Base-by-base conservation (phyloP, 495 filamentous ascomycete genomes). In the Friedmanniomyces simplex region DNA sequence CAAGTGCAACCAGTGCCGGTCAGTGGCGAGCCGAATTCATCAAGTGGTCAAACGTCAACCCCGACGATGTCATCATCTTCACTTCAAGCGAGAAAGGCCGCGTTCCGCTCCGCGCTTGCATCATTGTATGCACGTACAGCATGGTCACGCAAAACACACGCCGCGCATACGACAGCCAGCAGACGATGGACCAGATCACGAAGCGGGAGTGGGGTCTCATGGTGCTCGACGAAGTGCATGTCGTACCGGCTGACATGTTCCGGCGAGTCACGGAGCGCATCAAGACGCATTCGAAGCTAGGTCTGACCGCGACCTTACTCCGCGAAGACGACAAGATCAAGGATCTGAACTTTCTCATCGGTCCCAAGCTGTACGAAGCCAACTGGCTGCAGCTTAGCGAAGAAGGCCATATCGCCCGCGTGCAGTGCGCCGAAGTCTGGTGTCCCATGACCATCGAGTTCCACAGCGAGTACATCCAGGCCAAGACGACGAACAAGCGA, bases 361-460 rank as follows among this genome's bases (percentile, higher is more conserved):
- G 93, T 0, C 93, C 93, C 4, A 98, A 98, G 66, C 78, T 98
- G 0, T 98, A 95, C 71, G 93, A 98, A 68, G 93, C 93, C 25
- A 98, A 98, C 69, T 98, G 93, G 93, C 96, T 97, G 87, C 91
- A 98, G 69, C 80, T 98, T 42, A 90, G 91, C 0, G 87, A 96
- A 57, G 88, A 96, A 70, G 93, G 93, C 14, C 93, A 97, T 68
- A 98, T 98, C 66, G 93, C 93, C 42, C 89, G 88, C 63, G 93
- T 98, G 1, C 93, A 98, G 65, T 98, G 93, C 71, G 93, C 93
- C 46, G 93, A 98, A 68, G 93, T 98, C 26, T 98, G 93, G 93
- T 98, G 93, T 69, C 91, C 91, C 10, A 98, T 98, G 93, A 95
- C 93, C 0, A 89, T 89, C 5, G 93, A 98, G 66, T 98, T 98